phyloP scores from a whole-genome alignment of 1,284 basidiomycete genomes.

The Microbotryum intermedium region DNA sequence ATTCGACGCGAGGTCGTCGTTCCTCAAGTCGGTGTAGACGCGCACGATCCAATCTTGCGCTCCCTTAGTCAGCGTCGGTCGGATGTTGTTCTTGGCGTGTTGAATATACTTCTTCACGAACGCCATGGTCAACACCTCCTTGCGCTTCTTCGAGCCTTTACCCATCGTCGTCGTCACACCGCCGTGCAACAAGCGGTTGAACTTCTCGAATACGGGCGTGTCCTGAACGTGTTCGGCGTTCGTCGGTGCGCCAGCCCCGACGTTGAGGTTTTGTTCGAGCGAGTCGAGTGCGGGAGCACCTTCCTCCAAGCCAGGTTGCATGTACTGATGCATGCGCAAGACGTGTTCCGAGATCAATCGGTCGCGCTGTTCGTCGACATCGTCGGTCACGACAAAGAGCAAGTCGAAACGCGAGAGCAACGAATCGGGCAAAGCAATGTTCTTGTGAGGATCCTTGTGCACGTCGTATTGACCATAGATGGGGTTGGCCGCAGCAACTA shows the following conservation, averaged over 20 bases:
- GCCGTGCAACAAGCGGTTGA: slow-evolving; percentile 87
- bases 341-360: slow-evolving; percentile 96
- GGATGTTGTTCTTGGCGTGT: slow-evolving; percentile 81
- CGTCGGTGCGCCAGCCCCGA: slow-evolving; percentile 49
- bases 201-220: slow-evolving; percentile 86
- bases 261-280: slow-evolving; percentile 73
- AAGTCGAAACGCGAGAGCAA: slow-evolving; percentile 98
- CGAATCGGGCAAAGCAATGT: slow-evolving; percentile 97
- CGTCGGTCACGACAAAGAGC: slow-evolving; percentile 95
- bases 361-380: slow-evolving; percentile 91
- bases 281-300: slow-evolving; percentile 78
- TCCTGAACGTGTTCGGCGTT: slow-evolving; percentile 50
- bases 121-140: slow-evolving; percentile 80
- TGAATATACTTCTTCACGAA: slow-evolving; percentile 99
- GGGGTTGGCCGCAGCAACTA: slow-evolving; percentile 96
- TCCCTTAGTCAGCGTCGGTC: slow-evolving; percentile 80
- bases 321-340: slow-evolving; percentile 91
- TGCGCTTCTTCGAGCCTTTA: slow-evolving; percentile 49
- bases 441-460: slow-evolving; percentile 98
- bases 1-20: slow-evolving; percentile 84
- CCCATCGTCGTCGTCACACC: slow-evolving; percentile 50
- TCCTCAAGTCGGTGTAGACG: slow-evolving; percentile 84
- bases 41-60: slow-evolving; percentile 91
- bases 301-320: slow-evolving; percentile 93
- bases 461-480: slow-evolving; percentile 99